Conservation (phyloP, 2,329 filamentous ascomycete genomes). For the Lecanosticta acicola region DNA sequence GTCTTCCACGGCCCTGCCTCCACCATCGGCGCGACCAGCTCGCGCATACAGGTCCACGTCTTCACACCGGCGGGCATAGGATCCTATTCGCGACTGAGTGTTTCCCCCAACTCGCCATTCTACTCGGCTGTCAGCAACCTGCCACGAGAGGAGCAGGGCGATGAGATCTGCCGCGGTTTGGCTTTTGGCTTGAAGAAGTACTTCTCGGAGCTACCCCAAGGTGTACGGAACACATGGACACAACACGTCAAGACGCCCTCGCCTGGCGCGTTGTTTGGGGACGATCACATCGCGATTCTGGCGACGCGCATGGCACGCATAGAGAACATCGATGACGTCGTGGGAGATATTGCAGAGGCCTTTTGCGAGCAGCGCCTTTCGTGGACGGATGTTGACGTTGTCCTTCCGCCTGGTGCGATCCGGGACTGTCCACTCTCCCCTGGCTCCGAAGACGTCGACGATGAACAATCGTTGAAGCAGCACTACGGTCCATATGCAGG, state of each 20-base stretch:
- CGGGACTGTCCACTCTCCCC: slow-evolving; percentile 24
- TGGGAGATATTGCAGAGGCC: slow-evolving; percentile 67
- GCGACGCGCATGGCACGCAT: slow-evolving; percentile 78
- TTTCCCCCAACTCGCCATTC: slow-evolving; percentile 86
- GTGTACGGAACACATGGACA: slow-evolving; percentile 66
- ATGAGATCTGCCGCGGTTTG: slow-evolving; percentile 84
- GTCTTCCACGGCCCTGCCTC: slow-evolving; percentile 75
- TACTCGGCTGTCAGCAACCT: slow-evolving; percentile 87
- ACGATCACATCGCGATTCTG: slow-evolving; percentile 87
- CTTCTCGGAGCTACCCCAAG: slow-evolving; percentile 76
- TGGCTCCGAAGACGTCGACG: slow-evolving; percentile 24
- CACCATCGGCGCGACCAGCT: slow-evolving; percentile 85
- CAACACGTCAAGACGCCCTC: slow-evolving; percentile 48
- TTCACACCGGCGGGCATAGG: slow-evolving; percentile 83
- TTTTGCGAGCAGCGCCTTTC: slow-evolving; percentile 75
- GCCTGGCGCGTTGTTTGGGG: slow-evolving; percentile 68
- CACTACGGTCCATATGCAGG: slow-evolving; percentile 75
- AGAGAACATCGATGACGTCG: slow-evolving; percentile 67
- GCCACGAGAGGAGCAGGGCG: slow-evolving; percentile 89
- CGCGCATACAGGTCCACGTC: slow-evolving; percentile 89
- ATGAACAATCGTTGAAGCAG: slow-evolving; percentile 43
- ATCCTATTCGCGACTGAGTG: slow-evolving; percentile 83
- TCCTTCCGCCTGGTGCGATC: slow-evolving; percentile 74
- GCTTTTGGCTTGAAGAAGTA: slow-evolving; percentile 93
- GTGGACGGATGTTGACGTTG: slow-evolving; percentile 81